Base-by-base conservation (phyloP, 225 moss, liverwort and hornwort genomes). In the Pleurozium schreberi region DNA sequence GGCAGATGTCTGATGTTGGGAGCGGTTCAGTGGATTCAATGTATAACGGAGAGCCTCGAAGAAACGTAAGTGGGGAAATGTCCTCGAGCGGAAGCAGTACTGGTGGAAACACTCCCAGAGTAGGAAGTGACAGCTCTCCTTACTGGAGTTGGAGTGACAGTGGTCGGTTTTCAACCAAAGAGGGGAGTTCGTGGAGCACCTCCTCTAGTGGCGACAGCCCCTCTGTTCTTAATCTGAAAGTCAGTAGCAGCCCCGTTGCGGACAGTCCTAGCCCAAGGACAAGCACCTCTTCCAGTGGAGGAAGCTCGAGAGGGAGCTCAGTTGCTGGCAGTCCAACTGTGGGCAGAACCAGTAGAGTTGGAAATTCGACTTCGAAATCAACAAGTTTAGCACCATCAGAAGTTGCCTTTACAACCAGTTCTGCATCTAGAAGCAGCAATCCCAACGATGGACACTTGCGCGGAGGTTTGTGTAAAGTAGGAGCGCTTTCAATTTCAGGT, bases 321-420 rank as follows among this genome's bases (percentile, higher is more conserved):
- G 81, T 92, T 71, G 93, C 89, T 73, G 93, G 93, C 79, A 93
- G 93, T 92, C 93, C 93, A 82, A 93, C 93, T 85, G 90, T 93
- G 53, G 85, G 89, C 76, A 89, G 90, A 88, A 88, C 83, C 69
- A 89, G 83, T 82, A 91, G 79, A 73, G 90, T 86, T 87, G 93
- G 87, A 67, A 93, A 92, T 90, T 80, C 86, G 88, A 88, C 68
- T 75, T 89, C 83, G 50, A 91, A 87, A 90, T 88, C 87, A 80
- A 71, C 87, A 57, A 88, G 69, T 84, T 43, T 22, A 88, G 67
- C 86, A 84, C 36, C 87, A 84, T 66, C 88, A 64, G 93, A 93
- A 82, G 68, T 68, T 88, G 62, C 80, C 43, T 57, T 57, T 26
- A 84, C 90, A 89, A 87, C 47, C 40, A 76, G 34, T 90, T 70